Base-by-base conservation (phyloP, 148 eudicot species). In the Talinum fruticosum region DNA sequence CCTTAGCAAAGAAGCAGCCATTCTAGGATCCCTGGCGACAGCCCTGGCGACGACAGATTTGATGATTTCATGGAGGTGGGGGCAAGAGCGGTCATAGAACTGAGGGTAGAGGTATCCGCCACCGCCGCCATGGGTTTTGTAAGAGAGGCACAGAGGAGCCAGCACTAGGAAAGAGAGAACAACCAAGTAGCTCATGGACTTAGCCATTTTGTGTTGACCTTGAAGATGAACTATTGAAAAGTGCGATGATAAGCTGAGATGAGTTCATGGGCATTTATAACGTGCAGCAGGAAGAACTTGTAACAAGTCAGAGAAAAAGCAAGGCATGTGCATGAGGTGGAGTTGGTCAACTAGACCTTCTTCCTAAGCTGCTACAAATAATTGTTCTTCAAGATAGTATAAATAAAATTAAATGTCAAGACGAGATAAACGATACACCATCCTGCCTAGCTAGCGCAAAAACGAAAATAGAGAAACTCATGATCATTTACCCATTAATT, bases 1-100 rank as follows among this genome's bases (percentile, higher is more conserved):
- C 85, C 91, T 80, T 32, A 88, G 79, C 44, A 88, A 82, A 51
- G 91, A 88, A 73, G 91, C 91, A 65, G 91, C 91, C 86, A 84
- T 86, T 23, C 91, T 82, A 30, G 86, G 72, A 1, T 88, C 91
- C 77, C 73, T 75, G 10, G 88, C 82, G 21, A 87, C 85, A 0
- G 89, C 91, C 77, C 82, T 83, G 18, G 87, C 82, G 21, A 86
- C 89, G 7, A 84, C 78, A 2, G 89, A 88, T 78, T 84, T 85
- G 21, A 87, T 82, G 6, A 87, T 88, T 19, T 85, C 59, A 59
- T 76, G 68, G 10, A 85, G 81, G 23, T 75, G 80, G 7, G 91
- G 91, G 81, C 91, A 88, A 0, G 87, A 79, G 19, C 71, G 61
- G 75, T 85, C 84, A 74, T 88, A 88, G 59, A 79, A 87, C 38